These are phyloP conservation scores for Geotrichum ghanense DNA, from an alignment of 805 yeast species.

Conservation along the genomic window DNA sequence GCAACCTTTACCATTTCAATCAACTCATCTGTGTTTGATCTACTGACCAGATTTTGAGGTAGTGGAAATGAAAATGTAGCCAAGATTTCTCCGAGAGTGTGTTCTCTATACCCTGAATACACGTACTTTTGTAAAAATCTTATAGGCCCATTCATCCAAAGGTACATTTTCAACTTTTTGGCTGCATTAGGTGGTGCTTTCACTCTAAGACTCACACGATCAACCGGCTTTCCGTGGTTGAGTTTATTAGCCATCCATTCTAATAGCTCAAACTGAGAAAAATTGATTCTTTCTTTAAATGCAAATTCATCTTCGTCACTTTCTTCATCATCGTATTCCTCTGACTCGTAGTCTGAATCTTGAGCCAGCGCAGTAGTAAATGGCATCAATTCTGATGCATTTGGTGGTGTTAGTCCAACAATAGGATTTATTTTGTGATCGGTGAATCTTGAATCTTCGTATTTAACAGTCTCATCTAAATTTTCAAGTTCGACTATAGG, in stretches of 20 bases:
- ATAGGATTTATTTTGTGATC: conserved; percentile 3
- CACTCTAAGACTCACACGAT: neutral
- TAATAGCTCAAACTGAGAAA: neutral
- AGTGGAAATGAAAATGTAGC: conserved; percentile 52
- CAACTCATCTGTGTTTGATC: neutral
- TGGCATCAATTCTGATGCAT: conserved; percentile 14
- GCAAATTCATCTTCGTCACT: conserved; percentile 11
- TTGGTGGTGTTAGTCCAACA: conserved; percentile 5
- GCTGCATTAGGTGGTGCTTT: neutral
- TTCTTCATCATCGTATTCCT: conserved; percentile 8
- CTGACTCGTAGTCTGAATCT: conserved; percentile 11
- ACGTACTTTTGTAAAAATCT: conserved; percentile 45
- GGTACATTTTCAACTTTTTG: conserved; percentile 30
- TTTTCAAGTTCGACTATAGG: conserved; percentile 50
- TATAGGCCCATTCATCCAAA: conserved; percentile 50
- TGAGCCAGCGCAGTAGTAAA: conserved; percentile 9
- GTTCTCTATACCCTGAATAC: conserved; percentile 17
- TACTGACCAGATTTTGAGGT: conserved; percentile 16
- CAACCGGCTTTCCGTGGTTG: neutral
- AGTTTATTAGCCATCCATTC: neutral
- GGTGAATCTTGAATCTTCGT: conserved; percentile 8
- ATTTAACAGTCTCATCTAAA: conserved; percentile 39
- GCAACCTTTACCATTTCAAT: conserved; percentile 5
- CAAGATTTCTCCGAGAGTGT: conserved; percentile 46
- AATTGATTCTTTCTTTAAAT: conserved; percentile 5